Conservation (phyloP, 306 rosid genomes). For the Dryas alaskensis region DNA sequence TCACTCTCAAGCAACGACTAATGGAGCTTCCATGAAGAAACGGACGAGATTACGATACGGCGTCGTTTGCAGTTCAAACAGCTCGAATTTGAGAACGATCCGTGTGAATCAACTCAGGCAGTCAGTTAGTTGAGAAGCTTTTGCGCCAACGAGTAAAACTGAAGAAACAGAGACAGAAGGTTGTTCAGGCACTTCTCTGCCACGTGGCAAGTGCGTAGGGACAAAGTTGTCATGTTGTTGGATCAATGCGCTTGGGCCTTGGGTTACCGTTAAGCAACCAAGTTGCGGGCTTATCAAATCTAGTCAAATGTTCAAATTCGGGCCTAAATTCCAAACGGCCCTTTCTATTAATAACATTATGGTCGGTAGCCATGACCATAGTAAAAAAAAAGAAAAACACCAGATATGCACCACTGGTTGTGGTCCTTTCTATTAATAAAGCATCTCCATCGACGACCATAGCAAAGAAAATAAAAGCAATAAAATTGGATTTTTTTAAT, state of each 20-base stretch:
- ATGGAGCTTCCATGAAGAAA: conserved; percentile 24
- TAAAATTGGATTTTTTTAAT: no score
- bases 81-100: no score
- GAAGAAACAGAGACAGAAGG: not conserved
- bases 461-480: no score
- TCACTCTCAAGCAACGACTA: conserved; percentile 5
- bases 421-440: no score
- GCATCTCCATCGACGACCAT: no score
- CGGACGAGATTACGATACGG: not conserved
- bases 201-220: not conserved
- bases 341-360: no score
- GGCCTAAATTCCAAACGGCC: not conserved
- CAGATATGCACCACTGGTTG: no score
- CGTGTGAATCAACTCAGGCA: not conserved
- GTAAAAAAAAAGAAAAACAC: no score
- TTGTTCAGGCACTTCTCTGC: not conserved
- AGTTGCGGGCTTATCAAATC: no score
- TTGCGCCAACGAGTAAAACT: conserved; percentile 6
- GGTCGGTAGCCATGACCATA: no score
- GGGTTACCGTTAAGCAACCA: not conserved
- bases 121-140: not conserved
- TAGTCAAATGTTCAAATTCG: no score
- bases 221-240: not conserved
- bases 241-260: not conserved
- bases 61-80: conserved; percentile 7